Conservation (phyloP, 768 basidiomycete species). For the Termitomyces bulborhizus region DNA sequence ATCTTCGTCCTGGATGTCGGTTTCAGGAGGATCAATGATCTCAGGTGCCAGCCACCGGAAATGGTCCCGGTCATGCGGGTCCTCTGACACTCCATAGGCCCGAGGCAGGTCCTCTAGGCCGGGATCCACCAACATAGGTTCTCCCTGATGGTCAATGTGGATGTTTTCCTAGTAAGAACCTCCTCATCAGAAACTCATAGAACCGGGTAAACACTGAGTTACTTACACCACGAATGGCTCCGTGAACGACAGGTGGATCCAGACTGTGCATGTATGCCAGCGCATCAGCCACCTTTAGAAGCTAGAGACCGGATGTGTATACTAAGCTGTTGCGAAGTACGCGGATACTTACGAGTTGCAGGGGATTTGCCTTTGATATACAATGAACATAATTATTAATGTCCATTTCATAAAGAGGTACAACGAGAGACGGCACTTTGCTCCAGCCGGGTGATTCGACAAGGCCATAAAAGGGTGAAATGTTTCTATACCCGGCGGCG, state of each 20-base stretch:
- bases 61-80: background rate
- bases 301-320: conserved; percentile 2
- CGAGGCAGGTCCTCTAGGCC: conserved; percentile 11
- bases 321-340: background rate
- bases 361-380: conserved; percentile 1
- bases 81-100: conserved; percentile 1
- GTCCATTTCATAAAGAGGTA: conserved; percentile 10
- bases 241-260: conserved; percentile 20
- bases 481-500: conserved; percentile 9
- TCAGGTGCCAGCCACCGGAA: conserved; percentile 22
- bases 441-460: background rate
- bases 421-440: conserved; percentile 10
- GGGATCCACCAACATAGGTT: conserved; percentile 19
- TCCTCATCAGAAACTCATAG: background rate
- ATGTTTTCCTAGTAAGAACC: conserved; percentile 17
- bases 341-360: conserved; percentile 6
- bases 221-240: conserved; percentile 22
- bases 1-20: background rate
- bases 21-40: conserved; percentile 9
- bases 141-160: conserved; percentile 13
- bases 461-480: conserved; percentile 14
- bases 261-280: conserved; percentile 20
- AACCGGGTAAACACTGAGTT: background rate
- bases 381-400: conserved; percentile 10
- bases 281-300: conserved; percentile 17